Percentiles rank a stretch among this genome's conserved stretches.
These are phyloP conservation scores for Stropharia rugosoannulata DNA, from an alignment of 768 basidiomycete species.

Conservation along the genomic window DNA sequence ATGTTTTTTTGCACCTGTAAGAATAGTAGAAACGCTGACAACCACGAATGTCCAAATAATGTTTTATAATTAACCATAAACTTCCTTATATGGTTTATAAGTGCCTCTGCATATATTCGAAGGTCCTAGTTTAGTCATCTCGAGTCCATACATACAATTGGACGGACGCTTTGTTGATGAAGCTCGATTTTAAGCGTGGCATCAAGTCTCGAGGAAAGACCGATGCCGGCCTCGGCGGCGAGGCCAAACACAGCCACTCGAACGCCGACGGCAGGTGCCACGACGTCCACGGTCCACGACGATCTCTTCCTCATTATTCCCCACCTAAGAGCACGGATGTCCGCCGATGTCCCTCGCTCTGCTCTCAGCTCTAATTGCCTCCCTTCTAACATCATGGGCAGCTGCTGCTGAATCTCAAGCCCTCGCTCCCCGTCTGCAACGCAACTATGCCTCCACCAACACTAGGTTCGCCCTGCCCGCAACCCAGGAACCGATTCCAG, in stretches of 20 bases:
- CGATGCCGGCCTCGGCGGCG: too few relatives aligned
- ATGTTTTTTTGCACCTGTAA: too few relatives aligned
- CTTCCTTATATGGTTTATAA: too few relatives aligned
- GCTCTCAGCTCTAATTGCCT: constrained; percentile 3
- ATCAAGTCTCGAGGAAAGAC: too few relatives aligned
- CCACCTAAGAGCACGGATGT: constrained; percentile 7
- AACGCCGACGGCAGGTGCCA: not conserved
- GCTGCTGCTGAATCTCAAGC: constrained; percentile 9
- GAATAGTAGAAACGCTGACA: too few relatives aligned
- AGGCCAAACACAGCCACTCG: not conserved
- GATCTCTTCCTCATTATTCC: not conserved
- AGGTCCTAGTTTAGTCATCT: too few relatives aligned
- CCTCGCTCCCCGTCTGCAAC: constrained; percentile 1
- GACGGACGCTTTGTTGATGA: not conserved
- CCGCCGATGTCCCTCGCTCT: constrained; percentile 7
- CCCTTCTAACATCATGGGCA: not conserved
- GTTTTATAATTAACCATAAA: too few relatives aligned
- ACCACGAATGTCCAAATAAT: too few relatives aligned
- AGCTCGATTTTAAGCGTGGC: too few relatives aligned
- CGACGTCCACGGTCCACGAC: not conserved
- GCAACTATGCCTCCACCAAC: not conserved
- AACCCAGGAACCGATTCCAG: constrained; percentile 8
- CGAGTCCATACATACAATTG: not conserved
- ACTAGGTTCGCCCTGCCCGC: not conserved
- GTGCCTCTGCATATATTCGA: too few relatives aligned